Evolutionary conservation across 2,329 filamentous ascomycete species (phyloP), one percentile per base, ranked within the genome.

Genomic region (Exophiala spinifera): DNA sequence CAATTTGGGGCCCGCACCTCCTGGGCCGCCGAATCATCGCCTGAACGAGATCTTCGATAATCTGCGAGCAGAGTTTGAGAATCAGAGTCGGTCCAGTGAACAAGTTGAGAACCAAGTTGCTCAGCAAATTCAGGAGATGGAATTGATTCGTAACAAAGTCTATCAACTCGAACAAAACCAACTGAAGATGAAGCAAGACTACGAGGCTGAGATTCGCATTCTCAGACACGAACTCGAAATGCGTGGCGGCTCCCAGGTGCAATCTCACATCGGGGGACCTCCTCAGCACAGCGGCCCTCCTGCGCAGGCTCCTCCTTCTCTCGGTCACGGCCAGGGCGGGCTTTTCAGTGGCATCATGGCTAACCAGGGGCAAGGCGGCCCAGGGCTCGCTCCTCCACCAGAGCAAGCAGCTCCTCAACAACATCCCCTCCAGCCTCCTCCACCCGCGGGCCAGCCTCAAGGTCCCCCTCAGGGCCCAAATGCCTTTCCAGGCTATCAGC

Each of bases 341-440:
- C 80, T 97, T 37, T 97, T 99, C 69, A 91, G 90, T 63, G 91
- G 90, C 53, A 96, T 97, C 69, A 97, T 99, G 89, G 85, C 91
- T 52, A 92, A 92, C 61, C 85, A 85, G 71, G 88, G 86, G 65
- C 90, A 92, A 75, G 88, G 86, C 65, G 90, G 88, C 57, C 88
- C 90, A 60, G 89, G 89, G 57, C 85, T 95, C 64, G 91, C 91
- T 61, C 86, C 86, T 56, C 88, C 88, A 56, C 84, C 84, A 65
- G 81, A 86, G 65, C 83, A 86, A 60, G 77, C 77, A 64, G 75
- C 75, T 70, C 72, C 74, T 63, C 64, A 65, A 60, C 79, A 79
- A 57, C 82, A 84, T 72, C 79, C 82, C 64, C 78, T 82, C 64
- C 77, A 77, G 62, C 81, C 79, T 68, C 78, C 80, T 61, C 80